These are phyloP conservation scores for Euphorbia schlechtendalii DNA, from an alignment of 441 rosid species.

Conservation along the genomic window DNA sequence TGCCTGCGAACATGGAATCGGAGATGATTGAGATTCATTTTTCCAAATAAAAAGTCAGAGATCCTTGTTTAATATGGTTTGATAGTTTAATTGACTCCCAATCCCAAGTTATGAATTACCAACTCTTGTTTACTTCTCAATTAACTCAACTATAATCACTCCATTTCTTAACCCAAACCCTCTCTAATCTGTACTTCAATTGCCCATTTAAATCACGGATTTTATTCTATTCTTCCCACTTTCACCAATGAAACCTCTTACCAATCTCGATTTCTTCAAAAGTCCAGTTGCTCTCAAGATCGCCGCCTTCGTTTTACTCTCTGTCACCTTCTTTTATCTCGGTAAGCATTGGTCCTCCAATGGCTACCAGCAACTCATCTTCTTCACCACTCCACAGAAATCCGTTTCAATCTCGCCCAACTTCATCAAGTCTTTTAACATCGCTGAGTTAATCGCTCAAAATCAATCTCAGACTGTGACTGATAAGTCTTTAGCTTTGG, in stretches of 20 bases:
- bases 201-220: background rate
- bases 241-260: conserved; percentile 40
- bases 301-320: conserved; percentile 43
- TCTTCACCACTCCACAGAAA: conserved; percentile 33
- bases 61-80: too few relatives aligned
- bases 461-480: conserved; percentile 23
- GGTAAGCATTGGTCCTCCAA: conserved; percentile 77
- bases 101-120: too few relatives aligned
- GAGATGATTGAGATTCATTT: too few relatives aligned
- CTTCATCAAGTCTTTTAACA: conserved; percentile 34
- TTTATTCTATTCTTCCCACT: background rate
- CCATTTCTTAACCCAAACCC: too few relatives aligned
- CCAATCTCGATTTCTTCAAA: conserved; percentile 41
- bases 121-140: too few relatives aligned
- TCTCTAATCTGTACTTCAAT: too few relatives aligned
- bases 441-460: conserved; percentile 33
- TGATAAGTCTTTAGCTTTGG: conserved; percentile 26
- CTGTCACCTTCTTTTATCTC: conserved; percentile 58
- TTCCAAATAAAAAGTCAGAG: too few relatives aligned
- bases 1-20: too few relatives aligned
- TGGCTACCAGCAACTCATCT: conserved; percentile 54
- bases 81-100: too few relatives aligned
- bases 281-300: conserved; percentile 40
- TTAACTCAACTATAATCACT: too few relatives aligned
- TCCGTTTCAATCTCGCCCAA: conserved; percentile 63